Evolutionary conservation across 2,329 filamentous ascomycete species (phyloP).

Genomic region (Curvularia verruculosa): DNA sequence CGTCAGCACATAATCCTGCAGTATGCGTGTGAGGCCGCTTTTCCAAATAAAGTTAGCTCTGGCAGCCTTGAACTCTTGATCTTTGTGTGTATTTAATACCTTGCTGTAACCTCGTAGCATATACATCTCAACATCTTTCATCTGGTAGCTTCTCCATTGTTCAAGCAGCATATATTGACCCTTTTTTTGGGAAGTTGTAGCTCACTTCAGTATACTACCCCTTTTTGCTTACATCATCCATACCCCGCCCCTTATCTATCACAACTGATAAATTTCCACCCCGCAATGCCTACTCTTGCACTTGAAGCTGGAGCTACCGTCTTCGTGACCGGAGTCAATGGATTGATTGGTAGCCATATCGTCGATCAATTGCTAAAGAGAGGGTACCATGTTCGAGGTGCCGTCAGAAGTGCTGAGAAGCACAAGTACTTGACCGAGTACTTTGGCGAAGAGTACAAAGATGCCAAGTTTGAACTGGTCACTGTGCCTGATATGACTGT

Average conservation of each 20-base stretch:
- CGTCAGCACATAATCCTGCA: background rate
- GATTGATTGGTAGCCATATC: conserved; percentile 44
- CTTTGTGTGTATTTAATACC: conserved; percentile 1
- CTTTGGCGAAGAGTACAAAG: conserved; percentile 34
- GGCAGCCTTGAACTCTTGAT: background rate
- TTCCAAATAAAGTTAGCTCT: conserved; percentile 13
- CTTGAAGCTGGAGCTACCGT: conserved; percentile 35
- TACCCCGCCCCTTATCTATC: conserved; percentile 4
- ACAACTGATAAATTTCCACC: background rate
- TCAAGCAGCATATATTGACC: background rate
- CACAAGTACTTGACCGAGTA: conserved; percentile 38
- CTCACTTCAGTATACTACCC: conserved; percentile 4
- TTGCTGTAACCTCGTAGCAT: background rate
- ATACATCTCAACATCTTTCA: too few species aligned
- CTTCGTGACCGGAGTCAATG: conserved; percentile 47
- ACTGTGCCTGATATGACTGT: conserved; percentile 37
- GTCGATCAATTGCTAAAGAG: conserved; percentile 38
- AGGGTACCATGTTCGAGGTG: conserved; percentile 47
- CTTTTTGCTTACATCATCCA: conserved; percentile 13
- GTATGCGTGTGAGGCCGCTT: conserved; percentile 10
- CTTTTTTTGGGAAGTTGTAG: background rate
- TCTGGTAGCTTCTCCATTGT: background rate
- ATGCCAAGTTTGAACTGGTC: conserved; percentile 36
- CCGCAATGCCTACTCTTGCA: conserved; percentile 23
- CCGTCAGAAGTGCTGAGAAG: conserved; percentile 39